Conservation (phyloP, 2,329 filamentous ascomycete species). For the Rhinocladiella similis region DNA sequence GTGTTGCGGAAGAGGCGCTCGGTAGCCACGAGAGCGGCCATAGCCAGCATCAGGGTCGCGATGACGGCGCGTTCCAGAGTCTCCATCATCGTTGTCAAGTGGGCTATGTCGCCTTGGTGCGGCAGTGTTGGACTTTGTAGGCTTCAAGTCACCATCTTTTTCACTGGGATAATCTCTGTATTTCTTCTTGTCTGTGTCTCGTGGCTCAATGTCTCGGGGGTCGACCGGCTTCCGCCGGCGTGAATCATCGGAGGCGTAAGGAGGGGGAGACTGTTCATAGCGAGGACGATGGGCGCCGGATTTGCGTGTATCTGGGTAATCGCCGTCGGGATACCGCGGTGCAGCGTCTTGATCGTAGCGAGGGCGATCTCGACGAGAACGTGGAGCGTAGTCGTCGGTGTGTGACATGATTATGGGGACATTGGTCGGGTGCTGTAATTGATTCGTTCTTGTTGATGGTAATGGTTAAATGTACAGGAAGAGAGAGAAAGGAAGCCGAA, state of each 20-base stretch:
- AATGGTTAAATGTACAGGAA: neutral
- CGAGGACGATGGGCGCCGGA: conserved; percentile 14
- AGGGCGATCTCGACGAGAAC: conserved; percentile 18
- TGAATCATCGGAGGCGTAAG: neutral
- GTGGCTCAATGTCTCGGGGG: conserved; percentile 19
- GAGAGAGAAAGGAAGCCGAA: neutral
- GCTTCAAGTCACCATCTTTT: conserved; percentile 6
- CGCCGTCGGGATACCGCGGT: conserved; percentile 11
- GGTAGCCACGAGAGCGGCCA: conserved; percentile 22
- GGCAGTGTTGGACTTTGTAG: conserved; percentile 18
- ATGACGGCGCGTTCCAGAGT: conserved; percentile 5
- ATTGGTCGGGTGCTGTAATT: neutral
- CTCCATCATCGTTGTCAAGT: conserved; percentile 13
- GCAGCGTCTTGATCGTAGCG: conserved; percentile 14
- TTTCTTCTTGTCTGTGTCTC: conserved; percentile 12
- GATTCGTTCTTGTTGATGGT: neutral
- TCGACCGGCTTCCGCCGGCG: neutral
- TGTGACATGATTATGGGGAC: conserved; percentile 16
- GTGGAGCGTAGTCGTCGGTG: conserved; percentile 21
- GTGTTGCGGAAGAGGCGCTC: conserved; percentile 15
- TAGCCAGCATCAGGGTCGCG: conserved; percentile 9
- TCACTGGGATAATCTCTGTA: conserved; percentile 15
- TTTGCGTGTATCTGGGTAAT: conserved; percentile 9
- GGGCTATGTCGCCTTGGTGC: conserved; percentile 19
- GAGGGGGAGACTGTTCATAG: conserved; percentile 17